Evolutionary conservation across 2,329 filamentous ascomycete species (phyloP), one percentile per base, ranked within the genome.

Genomic region (Alternaria longipes): DNA sequence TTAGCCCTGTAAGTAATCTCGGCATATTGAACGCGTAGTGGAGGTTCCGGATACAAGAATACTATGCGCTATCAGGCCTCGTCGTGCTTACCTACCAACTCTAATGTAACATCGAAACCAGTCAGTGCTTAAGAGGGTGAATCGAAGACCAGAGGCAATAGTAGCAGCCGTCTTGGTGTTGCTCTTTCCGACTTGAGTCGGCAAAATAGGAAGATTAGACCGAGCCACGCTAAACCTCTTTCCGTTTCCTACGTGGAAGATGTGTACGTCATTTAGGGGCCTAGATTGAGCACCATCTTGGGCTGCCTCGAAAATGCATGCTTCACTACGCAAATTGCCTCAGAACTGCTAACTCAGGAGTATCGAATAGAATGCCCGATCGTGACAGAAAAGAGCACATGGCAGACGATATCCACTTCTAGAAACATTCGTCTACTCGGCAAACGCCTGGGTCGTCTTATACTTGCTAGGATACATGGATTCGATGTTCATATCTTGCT

Each of bases 1-100:
- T 41, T 57, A 47, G 46, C 47, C 47, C 34, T 36, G 44, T 5
- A 22, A n/a, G 44, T 56, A 41, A 56, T 47, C 45, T 60, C 45
- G 46, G 40, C 12, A 51, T 24, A 49, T 56, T 56, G 32, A 56
- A 42, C 32, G 24, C 32, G 24, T 56, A 22, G 40, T 40, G 30
- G 18, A 52, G 18, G 20, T 8, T 0, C 4, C 5, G 30, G 11
- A 6, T 1, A 14, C 6, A 14, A 20, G 18, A 49, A 49, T 18
- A 49, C 30, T 20, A 22, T 14, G 18, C 20, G 28, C 11, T 34
- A 20, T 6, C 28, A 34, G 22, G 4, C 2, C 30, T 36, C 7
- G 24, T 22, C 18, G 9, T 16, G 1, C 30, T 3, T 9, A 1
- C 16, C 8, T 1, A n/a, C 4, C 5, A 7, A 12, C 14, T 12